Evolutionary conservation across 2,329 filamentous ascomycete genomes (phyloP), one percentile per base, ranked within the genome.

Genomic region (Aspergillus oerlinghausenensis): DNA sequence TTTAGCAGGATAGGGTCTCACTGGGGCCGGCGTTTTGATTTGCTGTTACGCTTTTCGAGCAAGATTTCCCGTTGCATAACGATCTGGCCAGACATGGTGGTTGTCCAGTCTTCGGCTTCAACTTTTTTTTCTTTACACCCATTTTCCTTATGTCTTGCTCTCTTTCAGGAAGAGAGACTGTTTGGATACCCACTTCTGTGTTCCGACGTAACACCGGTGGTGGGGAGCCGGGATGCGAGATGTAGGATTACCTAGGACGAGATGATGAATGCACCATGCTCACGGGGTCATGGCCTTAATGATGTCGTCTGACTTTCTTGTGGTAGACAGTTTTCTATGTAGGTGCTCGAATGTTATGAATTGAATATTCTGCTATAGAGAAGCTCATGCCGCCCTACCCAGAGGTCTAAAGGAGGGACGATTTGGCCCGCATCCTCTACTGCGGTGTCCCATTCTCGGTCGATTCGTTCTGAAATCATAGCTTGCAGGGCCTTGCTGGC

Each of bases 281-380:
- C 26, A 65, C 59, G 62, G 54, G 59, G 55, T 61, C 54, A 67
- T 65, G 57, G 54, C 57, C 50, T 49, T 50, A 47, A 61, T 52
- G 50, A 55, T 55, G 42, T 38, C 38, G 28, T n/a, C 21, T 47
- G 9, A 26, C 10, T 45, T 32, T 51, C 43, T 43, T 26, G 28
- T 42, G 49, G 32, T 57, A 49, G 40, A 17, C 50, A 29, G 25
- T 23, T 51, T 32, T 43, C 21, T 51, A 49, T 58, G 53, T 52
- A 56, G 49, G 26, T 47, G 51, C 55, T 32, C 25, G 14, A 55
- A 54, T 45, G 29, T 75, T 65, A 87, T 51, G 84, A 87, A 72
- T 88, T 88, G 70, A 88, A 88, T 55, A 88, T 87, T 58, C 85
- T 76, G 65, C 83, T 86, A 69, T 88, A 88, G 43, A 88, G 71